These are phyloP conservation scores for Starmerella potacharoeniae DNA, from an alignment of 805 yeast genomes.

Conservation along the genomic window DNA sequence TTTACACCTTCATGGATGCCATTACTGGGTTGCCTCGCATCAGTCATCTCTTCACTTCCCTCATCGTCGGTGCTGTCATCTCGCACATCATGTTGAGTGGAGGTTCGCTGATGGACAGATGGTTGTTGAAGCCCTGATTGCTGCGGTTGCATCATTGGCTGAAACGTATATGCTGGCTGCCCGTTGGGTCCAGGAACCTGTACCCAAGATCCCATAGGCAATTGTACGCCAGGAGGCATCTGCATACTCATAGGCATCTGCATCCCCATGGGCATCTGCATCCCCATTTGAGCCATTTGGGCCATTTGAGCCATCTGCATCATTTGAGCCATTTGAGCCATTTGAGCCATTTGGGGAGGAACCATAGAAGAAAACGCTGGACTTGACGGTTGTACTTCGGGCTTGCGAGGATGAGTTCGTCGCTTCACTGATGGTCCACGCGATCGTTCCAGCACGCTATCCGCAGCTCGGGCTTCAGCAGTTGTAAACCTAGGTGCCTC, in stretches of 20 bases:
- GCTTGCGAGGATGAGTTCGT: not conserved
- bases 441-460: no score
- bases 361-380: not conserved
- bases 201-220: not conserved
- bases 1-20: no score
- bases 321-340: not conserved
- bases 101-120: not conserved
- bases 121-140: not conserved
- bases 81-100: not conserved
- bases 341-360: not conserved
- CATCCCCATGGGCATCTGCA: not conserved
- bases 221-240: not conserved
- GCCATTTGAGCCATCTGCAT: not conserved
- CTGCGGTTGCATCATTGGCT: not conserved
- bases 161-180: not conserved
- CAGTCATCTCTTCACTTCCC: not conserved
- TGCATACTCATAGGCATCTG: not conserved
- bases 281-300: not conserved
- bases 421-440: no score
- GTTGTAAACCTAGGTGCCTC: not conserved
- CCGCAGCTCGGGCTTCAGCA: not conserved
- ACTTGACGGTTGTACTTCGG: not conserved
- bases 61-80: not conserved
- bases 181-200: not conserved
- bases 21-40: no score